Base-by-base conservation (phyloP, 2,329 filamentous ascomycete genomes). In the Aspergillus jensenii region DNA sequence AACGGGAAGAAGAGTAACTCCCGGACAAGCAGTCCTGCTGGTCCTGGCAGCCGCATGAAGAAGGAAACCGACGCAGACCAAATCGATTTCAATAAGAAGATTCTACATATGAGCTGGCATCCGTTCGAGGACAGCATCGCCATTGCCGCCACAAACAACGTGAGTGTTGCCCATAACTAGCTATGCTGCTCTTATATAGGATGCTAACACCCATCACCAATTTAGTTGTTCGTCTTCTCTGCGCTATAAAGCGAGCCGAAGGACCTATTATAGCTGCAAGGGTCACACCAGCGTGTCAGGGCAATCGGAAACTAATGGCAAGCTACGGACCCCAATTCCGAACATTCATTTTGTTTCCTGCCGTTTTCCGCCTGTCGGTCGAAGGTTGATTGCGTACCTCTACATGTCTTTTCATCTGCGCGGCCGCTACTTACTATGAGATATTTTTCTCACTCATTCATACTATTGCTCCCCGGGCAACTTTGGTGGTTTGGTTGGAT, bases 51-150 rank as follows among this genome's bases (percentile, higher is more conserved):
- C 74, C 86, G 95, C 68, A 98, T 99, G 95, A 89, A 93, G 71
- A 98, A 97, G 81, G 95, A 99, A 81, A 99, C 95, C 53, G 95
- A 99, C 77, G 95, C 95, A 58, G 93, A 99, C 76, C 93, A 98
- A 80, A 98, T 98, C 77, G 95, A 99, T 78, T 99, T 98, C 79
- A 98, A 98, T 84, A 99, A 98, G 86, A 99, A 99, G 86, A 99
- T 99, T 70, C 76, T 99, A 73, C 95, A 99, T 77, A 99, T 99
- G 95, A 98, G 93, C 80, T 99, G 95, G 95, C 95, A 99, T 87
- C 95, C 95, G 49, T 97, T 96, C 71, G 95, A 99, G 79, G 93
- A 99, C 80, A 98, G 93, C 80, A 99, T 99, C 79, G 95, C 95
- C 58, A 99, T 99, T 81, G 95, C 95, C 67, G 95, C 95, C 60